Evolutionary conservation across 73 alveolate species (phyloP), one percentile per base, ranked within the genome.

Genomic region (Symbiodinium pilosum): DNA sequence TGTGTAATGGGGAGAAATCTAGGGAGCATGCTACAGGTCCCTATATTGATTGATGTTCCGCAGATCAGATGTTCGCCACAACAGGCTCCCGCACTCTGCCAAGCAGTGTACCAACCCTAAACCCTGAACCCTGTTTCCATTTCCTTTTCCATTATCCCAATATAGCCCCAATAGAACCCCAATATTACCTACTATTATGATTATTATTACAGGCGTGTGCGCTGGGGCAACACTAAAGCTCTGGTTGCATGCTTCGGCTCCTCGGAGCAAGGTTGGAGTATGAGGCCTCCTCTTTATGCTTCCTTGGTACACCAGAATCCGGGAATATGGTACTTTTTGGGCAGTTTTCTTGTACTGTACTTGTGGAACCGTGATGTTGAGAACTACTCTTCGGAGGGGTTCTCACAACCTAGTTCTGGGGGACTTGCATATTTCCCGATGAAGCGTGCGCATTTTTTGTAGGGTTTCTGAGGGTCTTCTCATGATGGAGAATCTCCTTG

Each of bases 191-290:
- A 8, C 16, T 47, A 11, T 8, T 8, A 47, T 8, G 64, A 47
- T 11, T 24, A 16, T 24, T 51, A 51, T n/a, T n/a, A n/a, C 51
- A 87, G 94, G 94, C 64, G 84, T 40, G 64, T 87, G 41, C 95
- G 95, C 86, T 88, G 95, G 95, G 95, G 95, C 73, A 88, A 88
- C 41, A 86, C 30, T 2, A 83, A 83, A 9, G 95, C 95, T 5
- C 77, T 88, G 39, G 69, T 56, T 0, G 95, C 95, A 18, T 88
- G 95, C 69, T 88, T 88, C 39, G 95, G 95, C 73, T 38, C 71
- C 47, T 3, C 30, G 41, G 81, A 26, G 18, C 39, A 28, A 51
- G 83, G 38, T 2, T 28, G 84, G 84, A n/a, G 4, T 24, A 18
- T 0, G 30, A 39, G 84, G 42, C 84, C 34, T 30, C 16, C 4